Evolutionary conservation across 495 filamentous ascomycete genomes (phyloP), one percentile per base, ranked within the genome.

Genomic region (Aspergillus affinis): DNA sequence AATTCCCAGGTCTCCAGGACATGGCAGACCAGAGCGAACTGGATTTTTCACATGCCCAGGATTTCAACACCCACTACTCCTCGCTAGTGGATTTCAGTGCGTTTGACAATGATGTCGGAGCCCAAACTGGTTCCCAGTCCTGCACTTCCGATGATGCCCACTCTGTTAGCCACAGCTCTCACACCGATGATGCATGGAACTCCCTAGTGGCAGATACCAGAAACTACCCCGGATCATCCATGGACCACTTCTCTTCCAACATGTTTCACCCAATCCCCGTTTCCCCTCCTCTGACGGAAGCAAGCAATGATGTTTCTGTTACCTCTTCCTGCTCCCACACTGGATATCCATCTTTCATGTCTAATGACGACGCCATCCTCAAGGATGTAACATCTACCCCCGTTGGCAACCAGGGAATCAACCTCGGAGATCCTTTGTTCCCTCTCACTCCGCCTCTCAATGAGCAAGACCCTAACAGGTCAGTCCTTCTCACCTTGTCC

Each of bases 391-490:
- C 69, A 17, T 49, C 63, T 26, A 66, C 70, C 6, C 74, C 75
- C 19, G 66, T 78, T 58, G 67, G 65, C 58, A 65, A 55, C 63
- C 75, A 75, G 15, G 71, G 75, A 52, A 67, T 78, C 46, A 76
- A 75, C 65, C 72, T 77, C 55, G 68, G 71, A 61, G 77, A 80
- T 48, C 74, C 77, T 17, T 53, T 80, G 58, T 76, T 78, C 63
- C 77, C 76, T 1, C 70, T 69, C 44, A 69, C 73, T 6, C 71
- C 71, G 6, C 72, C 74, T 64, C 62, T 80, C 27, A 78, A 65
- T 45, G 77, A 78, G n/a, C 75, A 74, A 60, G 76, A 80, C 49
- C 71, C 72, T 45, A 76, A 78, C 71, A 77, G 75, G 77, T 80
- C 68, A 72, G 77, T 71, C 17, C 50, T 19, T 53, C 36, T 7